Evolutionary conservation across 129 eudicot species (phyloP).

Genomic region (Calendula officinalis): DNA sequence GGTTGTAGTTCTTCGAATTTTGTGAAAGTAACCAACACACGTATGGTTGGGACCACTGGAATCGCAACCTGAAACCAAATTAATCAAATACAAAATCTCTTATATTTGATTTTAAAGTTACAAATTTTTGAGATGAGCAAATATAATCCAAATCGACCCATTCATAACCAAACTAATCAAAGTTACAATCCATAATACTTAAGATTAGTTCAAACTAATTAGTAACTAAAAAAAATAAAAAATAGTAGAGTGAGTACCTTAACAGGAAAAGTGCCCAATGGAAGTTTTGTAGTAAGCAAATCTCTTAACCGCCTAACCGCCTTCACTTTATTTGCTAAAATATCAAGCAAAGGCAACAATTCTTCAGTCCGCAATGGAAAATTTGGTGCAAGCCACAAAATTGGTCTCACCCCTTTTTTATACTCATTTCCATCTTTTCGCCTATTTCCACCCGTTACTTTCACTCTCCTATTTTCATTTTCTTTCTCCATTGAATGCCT

Average conservation of each 20-base stretch:
- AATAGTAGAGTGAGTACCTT: constrained; percentile 47
- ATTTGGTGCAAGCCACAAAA: constrained; percentile 84
- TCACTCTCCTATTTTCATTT: constrained; percentile 48
- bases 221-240: neutral
- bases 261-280: constrained; percentile 93
- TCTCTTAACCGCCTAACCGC: constrained; percentile 91
- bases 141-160: too few relatives aligned
- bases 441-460: constrained; percentile 49
- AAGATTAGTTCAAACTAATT: too few relatives aligned
- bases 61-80: constrained; percentile 72
- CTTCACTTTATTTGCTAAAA: constrained; percentile 92
- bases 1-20: constrained; percentile 89
- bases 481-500: constrained; percentile 69
- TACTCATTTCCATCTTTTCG: constrained; percentile 80
- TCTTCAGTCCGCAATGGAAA: constrained; percentile 86
- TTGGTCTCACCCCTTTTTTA: constrained; percentile 91
- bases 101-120: neutral
- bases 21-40: constrained; percentile 89
- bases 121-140: neutral
- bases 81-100: constrained; percentile 3
- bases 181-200: neutral
- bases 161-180: too few relatives aligned
- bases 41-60: constrained; percentile 85
- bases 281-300: constrained; percentile 89
- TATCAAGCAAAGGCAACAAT: constrained; percentile 88